Evolutionary conservation across 2,329 filamentous ascomycete species (phyloP), one percentile per base, ranked within the genome.

Genomic region (Pestalotiopsis sp.): DNA sequence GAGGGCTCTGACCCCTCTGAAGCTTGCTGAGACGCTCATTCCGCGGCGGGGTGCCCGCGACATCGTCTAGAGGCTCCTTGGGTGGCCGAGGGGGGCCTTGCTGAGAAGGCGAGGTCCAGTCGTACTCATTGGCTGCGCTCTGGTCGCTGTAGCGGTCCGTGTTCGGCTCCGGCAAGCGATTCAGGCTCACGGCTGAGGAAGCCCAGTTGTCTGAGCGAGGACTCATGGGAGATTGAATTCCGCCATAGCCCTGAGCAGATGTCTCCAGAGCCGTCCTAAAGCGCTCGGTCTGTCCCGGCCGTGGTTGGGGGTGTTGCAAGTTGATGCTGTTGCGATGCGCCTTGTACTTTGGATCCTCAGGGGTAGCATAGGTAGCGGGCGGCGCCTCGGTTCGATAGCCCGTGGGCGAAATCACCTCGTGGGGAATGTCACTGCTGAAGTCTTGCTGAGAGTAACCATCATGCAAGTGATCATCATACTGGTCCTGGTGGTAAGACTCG

Each of bases 291-390:
- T 92, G 90, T 0, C 92, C 92, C 20, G 88, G 90, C 36, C 92
- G 85, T 9, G 93, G 93, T 77, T 95, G 92, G 5, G 93, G 93
- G 79, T 95, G 93, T 76, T 94, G 90, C 52, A 95, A 82, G 75
- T 94, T 93, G 68, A 95, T 79, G 31, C 92, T 94, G 80, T 95
- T 93, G 73, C 93, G 90, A 78, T 95, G 92, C 68, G 92, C 92
- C 79, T 92, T 91, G 79, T 95, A 95, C 79, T 95, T 95, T 61
- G 92, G 92, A 73, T 94, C 91, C 75, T 88, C 91, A 38, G 83
- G 82, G 4, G 85, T 86, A 75, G 87, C 85, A 68, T 87, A 87
- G 2, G 86, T 83, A 57, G 87, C 83, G 5, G 88, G 82, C 3
- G 86, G 84, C 0, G 83, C 84, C 2, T 82, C 80, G 38, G 84